Evolutionary conservation across 2,329 filamentous ascomycete genomes (phyloP), one percentile per base, ranked within the genome.

Genomic region (Beauveria bassiana): DNA sequence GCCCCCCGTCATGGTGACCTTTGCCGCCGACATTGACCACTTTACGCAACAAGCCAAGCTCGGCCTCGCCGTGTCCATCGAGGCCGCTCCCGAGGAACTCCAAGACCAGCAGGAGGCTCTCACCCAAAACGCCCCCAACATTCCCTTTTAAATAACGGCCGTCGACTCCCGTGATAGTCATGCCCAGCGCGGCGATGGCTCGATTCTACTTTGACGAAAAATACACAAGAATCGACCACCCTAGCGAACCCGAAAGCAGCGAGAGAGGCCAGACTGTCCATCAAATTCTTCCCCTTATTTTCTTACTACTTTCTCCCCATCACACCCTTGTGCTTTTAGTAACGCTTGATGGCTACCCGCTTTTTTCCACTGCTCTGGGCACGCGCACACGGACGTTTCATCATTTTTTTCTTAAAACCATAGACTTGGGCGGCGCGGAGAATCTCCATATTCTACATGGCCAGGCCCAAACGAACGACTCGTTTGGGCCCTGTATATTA

Each of bases 21-120:
- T 99, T 78, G 91, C 93, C 61, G 93, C 93, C 68, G 95, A 98
- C 74, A 91, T 99, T 71, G 95, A 99, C 77, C 93, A 99, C 78
- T 86, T 87, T 70, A 93, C 93, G 95, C 91, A 95, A 87, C 85
- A 89, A 79, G 91, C 93, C 68, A 98, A 98, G 83, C 85, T 98
- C 69, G 95, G 95, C 68, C 84, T 99, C 66, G 92, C 91, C 64
- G 91, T 99, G 69, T 96, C 93, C 53, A 91, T 96, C 68, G 92
- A 96, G 80, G 86, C 90, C 58, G 87, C 87, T 56, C 84, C 87
- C 61, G 92, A 96, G 74, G 91, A 96, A 74, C 79, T 96, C 68
- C 90, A 95, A 81, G 88, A 93, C 75, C 89, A 92, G 77, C 89
- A 92, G 75, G 88, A 91, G 74, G 73, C 75, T 64, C 70, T 82